Evolutionary conservation across 1,284 basidiomycete species (phyloP), one percentile per base, ranked within the genome.

Genomic region (Marasmius fiardii): DNA sequence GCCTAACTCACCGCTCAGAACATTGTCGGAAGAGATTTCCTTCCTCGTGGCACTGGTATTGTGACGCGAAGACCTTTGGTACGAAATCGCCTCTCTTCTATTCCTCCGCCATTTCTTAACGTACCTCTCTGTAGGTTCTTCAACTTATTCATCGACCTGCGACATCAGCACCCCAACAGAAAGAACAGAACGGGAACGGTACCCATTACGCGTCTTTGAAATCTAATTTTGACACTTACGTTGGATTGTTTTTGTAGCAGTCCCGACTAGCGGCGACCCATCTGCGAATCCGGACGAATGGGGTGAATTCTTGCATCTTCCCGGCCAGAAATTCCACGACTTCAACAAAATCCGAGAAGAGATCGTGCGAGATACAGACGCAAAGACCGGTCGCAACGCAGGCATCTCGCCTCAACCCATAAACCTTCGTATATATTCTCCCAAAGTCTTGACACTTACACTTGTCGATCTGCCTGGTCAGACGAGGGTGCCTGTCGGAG

Each of bases 251-350:
- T 57, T 56, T 23, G 68, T 73, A 80, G 78, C 39, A 63, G 70
- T 49, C 73, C 76, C 56, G 74, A 48, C 74, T 60, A 65, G 67
- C n/a, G 66, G 64, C 34, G 86, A 89, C 71, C 80, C 88, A 62
- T 78, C 81, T 50, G 91, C 88, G 68, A 97, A 95, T 71, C 78
- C 86, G 58, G 86, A 97, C 65, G 96, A 98, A 74, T 99, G 96
- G 96, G 96, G 95, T 68, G 96, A 99, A 75, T 99, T 99, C 79
- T 77, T 98, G 44, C 94, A 97, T 70, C 81, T 97, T 47, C 95
- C 96, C 0, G 91, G 92, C 55, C 92, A 98, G 75, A 98, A 98
- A 75, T 97, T 98, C 77, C 90, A 89, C 71, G 96, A 99, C 76
- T 99, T 99, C 75, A 80, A 86, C 76, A 96, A 97, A 80, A 97